These are phyloP conservation scores for Hordeum marinum DNA, from an alignment of 176 grass and related monocot species.

Conservation along the genomic window DNA sequence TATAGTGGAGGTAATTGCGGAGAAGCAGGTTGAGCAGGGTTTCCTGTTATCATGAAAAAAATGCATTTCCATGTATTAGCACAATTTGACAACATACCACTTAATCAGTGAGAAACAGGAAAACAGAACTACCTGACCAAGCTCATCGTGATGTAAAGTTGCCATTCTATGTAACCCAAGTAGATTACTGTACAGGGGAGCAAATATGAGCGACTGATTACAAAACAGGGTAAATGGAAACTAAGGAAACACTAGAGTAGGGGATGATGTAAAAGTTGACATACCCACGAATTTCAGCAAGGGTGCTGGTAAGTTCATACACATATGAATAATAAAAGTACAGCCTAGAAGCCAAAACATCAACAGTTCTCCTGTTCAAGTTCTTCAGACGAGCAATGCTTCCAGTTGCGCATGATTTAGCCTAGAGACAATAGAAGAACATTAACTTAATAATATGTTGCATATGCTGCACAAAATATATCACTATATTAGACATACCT, in stretches of 20 bases:
- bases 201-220: not conserved
- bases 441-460: not conserved
- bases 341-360: slow-evolving; percentile 66
- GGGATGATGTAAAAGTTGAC: slow-evolving; percentile 22
- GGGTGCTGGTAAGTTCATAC: slow-evolving; percentile 71
- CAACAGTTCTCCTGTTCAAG: slow-evolving; percentile 87
- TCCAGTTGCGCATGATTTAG: slow-evolving; percentile 70
- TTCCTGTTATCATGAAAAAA: slow-evolving; percentile 32
- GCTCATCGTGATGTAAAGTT: slow-evolving; percentile 74
- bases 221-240: not conserved
- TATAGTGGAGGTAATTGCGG: slow-evolving; percentile 97
- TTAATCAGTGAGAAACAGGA: not conserved
- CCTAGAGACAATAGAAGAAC: slow-evolving; percentile 29
- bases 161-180: slow-evolving; percentile 76
- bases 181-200: slow-evolving; percentile 45
- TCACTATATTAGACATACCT: slow-evolving; percentile 25
- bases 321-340: slow-evolving; percentile 73
- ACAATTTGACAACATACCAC: not conserved
- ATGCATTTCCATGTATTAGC: not conserved
- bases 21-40: slow-evolving; percentile 92
- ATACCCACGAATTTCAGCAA: slow-evolving; percentile 84
- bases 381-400: slow-evolving; percentile 76
- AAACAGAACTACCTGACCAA: slow-evolving; percentile 68
- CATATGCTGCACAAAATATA: not conserved
- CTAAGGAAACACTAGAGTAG: not conserved